Percentiles rank a stretch among this genome's conserved stretches.
Conservation (phyloP, 805 yeast genomes). For the Cyberlindnera mrakii region DNA sequence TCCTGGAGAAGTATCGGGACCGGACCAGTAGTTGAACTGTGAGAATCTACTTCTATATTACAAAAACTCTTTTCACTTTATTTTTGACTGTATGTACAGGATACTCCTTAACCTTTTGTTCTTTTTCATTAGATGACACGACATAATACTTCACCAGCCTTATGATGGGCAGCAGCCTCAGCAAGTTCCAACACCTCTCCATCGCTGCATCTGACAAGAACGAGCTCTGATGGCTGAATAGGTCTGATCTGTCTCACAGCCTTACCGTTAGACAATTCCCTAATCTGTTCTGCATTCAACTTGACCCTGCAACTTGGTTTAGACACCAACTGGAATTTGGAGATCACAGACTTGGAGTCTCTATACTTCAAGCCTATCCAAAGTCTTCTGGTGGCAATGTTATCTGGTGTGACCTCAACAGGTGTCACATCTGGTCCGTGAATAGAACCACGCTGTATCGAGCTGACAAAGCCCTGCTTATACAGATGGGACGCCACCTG, state of each 20-base stretch:
- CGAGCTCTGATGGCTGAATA: constrained; percentile 82
- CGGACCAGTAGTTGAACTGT: constrained; percentile 51
- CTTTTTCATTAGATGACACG: constrained; percentile 41
- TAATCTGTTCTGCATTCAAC: constrained; percentile 58
- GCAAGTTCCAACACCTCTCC: constrained; percentile 62
- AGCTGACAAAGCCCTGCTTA: constrained; percentile 83
- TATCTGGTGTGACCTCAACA: constrained; percentile 78
- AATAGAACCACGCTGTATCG: constrained; percentile 78
- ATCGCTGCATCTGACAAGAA: constrained; percentile 52
- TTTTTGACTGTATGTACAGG: constrained; percentile 3
- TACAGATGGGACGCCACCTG: constrained; percentile 80
- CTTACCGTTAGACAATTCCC: constrained; percentile 69
- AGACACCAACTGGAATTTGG: constrained; percentile 65
- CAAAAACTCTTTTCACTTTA: no score
- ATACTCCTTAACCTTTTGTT: background rate
- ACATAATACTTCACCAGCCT: constrained; percentile 76
- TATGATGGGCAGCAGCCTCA: constrained; percentile 73
- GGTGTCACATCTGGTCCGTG: constrained; percentile 78
- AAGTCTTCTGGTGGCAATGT: constrained; percentile 75
- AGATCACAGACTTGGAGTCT: constrained; percentile 69
- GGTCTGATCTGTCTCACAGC: constrained; percentile 73
- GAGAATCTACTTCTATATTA: background rate
- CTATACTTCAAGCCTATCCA: constrained; percentile 93
- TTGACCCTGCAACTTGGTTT: constrained; percentile 78
- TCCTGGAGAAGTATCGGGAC: constrained; percentile 68